Conservation (phyloP, 352 stramenopile genomes). For the Achlya hypogyna region DNA sequence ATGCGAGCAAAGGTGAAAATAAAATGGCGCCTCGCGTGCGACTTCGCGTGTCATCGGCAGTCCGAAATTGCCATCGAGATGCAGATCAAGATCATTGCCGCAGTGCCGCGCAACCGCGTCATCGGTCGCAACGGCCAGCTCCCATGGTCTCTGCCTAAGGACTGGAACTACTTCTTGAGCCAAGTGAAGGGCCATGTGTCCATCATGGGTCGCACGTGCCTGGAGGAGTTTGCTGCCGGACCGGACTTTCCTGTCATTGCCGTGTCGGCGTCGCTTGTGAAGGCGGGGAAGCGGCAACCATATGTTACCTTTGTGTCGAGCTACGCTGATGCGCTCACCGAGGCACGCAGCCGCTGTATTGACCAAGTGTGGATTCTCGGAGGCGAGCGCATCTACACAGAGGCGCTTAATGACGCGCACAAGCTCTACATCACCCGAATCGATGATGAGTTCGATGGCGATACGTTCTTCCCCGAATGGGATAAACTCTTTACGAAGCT, state of each 20-base stretch:
- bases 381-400: constrained; percentile 46
- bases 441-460: constrained; percentile 35
- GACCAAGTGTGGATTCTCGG: constrained; percentile 48
- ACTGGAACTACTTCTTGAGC: constrained; percentile 67
- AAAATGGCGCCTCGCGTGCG: background rate
- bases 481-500: constrained; percentile 1
- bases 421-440: constrained; percentile 52
- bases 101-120: constrained; percentile 56
- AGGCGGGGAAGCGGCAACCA: background rate
- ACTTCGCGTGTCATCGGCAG: background rate
- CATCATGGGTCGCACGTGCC: constrained; percentile 46
- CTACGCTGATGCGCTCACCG: background rate
- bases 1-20: background rate
- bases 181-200: constrained; percentile 43
- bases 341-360: background rate
- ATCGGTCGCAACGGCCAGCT: constrained; percentile 45
- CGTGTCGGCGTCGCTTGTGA: constrained; percentile 26
- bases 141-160: constrained; percentile 48
- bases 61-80: background rate
- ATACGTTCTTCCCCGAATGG: constrained; percentile 43
- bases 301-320: background rate
- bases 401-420: constrained; percentile 30
- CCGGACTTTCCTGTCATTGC: constrained; percentile 52
- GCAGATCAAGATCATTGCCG: constrained; percentile 37
- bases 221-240: constrained; percentile 43